Percentiles rank a stretch among this genome's conserved stretches.
phyloP scores from a whole-genome alignment of 1,284 basidiomycete species.

The Quambalaria eucalypti region DNA sequence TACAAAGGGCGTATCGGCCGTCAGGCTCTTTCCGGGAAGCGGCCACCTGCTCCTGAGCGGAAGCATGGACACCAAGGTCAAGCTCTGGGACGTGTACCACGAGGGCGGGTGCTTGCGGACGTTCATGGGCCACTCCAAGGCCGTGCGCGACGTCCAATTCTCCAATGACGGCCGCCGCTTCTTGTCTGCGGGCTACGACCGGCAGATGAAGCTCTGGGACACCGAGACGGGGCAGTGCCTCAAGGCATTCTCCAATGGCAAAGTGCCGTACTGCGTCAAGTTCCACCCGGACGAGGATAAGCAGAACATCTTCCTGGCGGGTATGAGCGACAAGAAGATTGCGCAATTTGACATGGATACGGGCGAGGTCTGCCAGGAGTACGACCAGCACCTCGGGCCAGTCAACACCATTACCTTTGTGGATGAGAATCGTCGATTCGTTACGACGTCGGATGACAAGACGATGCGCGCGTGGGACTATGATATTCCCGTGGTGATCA shows the following conservation, averaged over 20 bases:
- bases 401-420: slow-evolving; percentile 98
- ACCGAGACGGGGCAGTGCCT: slow-evolving; percentile 94
- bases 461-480: slow-evolving; percentile 86
- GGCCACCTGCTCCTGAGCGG: slow-evolving; percentile 87
- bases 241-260: slow-evolving; percentile 89
- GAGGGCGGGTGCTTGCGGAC: slow-evolving; percentile 92
- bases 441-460: slow-evolving; percentile 98
- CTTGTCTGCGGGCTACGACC: slow-evolving; percentile 86
- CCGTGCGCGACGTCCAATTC: slow-evolving; percentile 90
- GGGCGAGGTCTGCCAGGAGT: slow-evolving; percentile 91
- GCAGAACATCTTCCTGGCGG: slow-evolving; percentile 89
- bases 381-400: slow-evolving; percentile 94
- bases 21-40: slow-evolving; percentile 81
- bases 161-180: slow-evolving; percentile 84
- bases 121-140: slow-evolving; percentile 92
- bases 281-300: slow-evolving; percentile 96
- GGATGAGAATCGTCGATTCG: slow-evolving; percentile 85
- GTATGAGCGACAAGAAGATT: slow-evolving; percentile 99
- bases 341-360: slow-evolving; percentile 95
- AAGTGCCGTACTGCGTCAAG: slow-evolving; percentile 85
- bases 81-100: slow-evolving; percentile 97
- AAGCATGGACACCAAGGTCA: slow-evolving; percentile 98
- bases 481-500: slow-evolving; percentile 97
- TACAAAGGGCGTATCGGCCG: slow-evolving; percentile 87
- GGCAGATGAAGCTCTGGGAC: slow-evolving; percentile 97